Percentiles rank a stretch among this genome's conserved stretches.
phyloP scores from a whole-genome alignment of 2,329 filamentous ascomycete genomes.

The Blastomyces percursus region DNA sequence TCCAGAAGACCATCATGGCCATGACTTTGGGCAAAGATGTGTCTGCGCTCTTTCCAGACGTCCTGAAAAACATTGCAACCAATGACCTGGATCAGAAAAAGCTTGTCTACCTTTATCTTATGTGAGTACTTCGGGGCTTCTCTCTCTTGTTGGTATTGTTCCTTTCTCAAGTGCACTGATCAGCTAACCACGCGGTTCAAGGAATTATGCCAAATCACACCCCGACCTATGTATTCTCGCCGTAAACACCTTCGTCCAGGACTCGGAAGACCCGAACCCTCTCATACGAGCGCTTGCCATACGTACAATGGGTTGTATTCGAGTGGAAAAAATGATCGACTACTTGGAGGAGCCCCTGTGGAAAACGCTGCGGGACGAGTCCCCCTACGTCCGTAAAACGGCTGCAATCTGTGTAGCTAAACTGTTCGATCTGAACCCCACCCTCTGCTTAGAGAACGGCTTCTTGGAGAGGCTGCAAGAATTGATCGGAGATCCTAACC shows the following conservation, averaged over 20 bases:
- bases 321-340: slow-evolving; percentile 98
- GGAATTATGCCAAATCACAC: slow-evolving; percentile 99
- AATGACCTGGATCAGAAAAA: slow-evolving; percentile 96
- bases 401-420: slow-evolving; percentile 97
- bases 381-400: slow-evolving; percentile 95
- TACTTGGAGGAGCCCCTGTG: slow-evolving; percentile 98
- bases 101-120: slow-evolving; percentile 94
- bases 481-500: slow-evolving; percentile 92
- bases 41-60: slow-evolving; percentile 90
- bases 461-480: slow-evolving; percentile 91
- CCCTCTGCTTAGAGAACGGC: slow-evolving; percentile 90
- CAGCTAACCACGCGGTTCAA: slow-evolving; percentile 28
- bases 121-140: slow-evolving; percentile 47
- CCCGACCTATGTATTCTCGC: slow-evolving; percentile 96
- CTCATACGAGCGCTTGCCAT: slow-evolving; percentile 90
- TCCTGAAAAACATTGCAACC: slow-evolving; percentile 97
- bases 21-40: slow-evolving; percentile 99
- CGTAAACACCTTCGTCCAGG: slow-evolving; percentile 98
- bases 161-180: slow-evolving; percentile 14
- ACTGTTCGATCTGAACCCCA: slow-evolving; percentile 86
- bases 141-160: neutral
- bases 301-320: slow-evolving; percentile 95
- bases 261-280: slow-evolving; percentile 96
- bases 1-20: slow-evolving; percentile 99
- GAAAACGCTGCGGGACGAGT: slow-evolving; percentile 94